Evolutionary conservation across 2,329 filamentous ascomycete species (phyloP), one percentile per base, ranked within the genome.

Genomic region (Exophiala sideris): DNA sequence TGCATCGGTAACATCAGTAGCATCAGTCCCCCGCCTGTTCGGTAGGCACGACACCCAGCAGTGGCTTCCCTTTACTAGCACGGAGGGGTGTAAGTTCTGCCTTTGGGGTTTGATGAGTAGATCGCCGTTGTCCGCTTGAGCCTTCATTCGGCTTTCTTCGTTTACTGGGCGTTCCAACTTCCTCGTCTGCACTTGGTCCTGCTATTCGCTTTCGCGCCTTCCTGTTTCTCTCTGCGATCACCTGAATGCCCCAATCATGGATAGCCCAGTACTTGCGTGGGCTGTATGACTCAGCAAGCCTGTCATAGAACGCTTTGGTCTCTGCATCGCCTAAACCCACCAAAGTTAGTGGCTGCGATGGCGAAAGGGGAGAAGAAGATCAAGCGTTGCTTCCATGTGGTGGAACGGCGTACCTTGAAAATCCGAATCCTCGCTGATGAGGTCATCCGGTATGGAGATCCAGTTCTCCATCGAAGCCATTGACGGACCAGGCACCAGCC

Each of bases 251-350:
- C 52, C 54, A 56, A 11, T 56, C 54, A 29, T 63, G 59, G 18
- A 56, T 44, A 18, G 67, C 54, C 75, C 77, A 81, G 77, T 81
- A 86, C 35, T 68, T 64, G 10, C 72, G 62, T 21, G 74, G 68
- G 59, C 84, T 71, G 61, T 85, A 84, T 12, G 64, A 62, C n/a
- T 71, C 65, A 11, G 79, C 79, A 42, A 77, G 75, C n/a, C 70
- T 62, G 60, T 81, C 72, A 0, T 87, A 75, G 1, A 68, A 66
- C 14, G 67, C 64, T 46, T 77, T 73, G 21, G 76, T 73, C 5
- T 77, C 68, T 7, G 79, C 74, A 52, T 83, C 79, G 48, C 86
- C 85, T 88, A 60, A 12, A 40, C 18, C 2, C n/a, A 29, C 21
- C 8, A 44, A 29, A 5, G 14, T 24, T 24, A 21, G 14, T 44